These are phyloP conservation scores for Rubroshorea leprosula DNA, from an alignment of 345 rosid species.

Conservation along the genomic window DNA sequence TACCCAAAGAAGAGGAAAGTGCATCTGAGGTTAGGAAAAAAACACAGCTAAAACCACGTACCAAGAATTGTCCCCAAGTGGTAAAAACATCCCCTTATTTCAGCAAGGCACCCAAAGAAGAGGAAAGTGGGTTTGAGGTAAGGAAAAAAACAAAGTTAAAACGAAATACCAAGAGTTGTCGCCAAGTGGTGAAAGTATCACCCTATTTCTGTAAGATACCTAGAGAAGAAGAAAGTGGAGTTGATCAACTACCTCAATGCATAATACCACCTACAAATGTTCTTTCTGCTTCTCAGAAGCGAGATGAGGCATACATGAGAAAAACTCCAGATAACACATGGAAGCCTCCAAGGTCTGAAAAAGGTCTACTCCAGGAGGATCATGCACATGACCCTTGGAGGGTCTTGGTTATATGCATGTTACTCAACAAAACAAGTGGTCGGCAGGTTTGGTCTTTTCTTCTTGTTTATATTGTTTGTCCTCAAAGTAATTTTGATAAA, in stretches of 20 bases:
- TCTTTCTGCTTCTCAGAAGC: constrained; percentile 34
- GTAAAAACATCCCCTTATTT: too few species aligned
- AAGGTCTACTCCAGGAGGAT: constrained; percentile 52
- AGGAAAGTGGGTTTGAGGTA: too few species aligned
- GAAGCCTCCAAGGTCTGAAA: constrained; percentile 49
- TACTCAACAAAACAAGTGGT: constrained; percentile 61
- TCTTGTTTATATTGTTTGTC: background rate
- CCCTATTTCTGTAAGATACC: too few species aligned
- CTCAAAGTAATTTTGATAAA: background rate
- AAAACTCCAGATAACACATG: constrained; percentile 39
- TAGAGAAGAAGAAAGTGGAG: constrained; percentile 1
- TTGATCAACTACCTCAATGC: too few species aligned
- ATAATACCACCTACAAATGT: too few species aligned
- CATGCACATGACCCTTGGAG: constrained; percentile 65
- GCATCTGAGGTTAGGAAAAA: constrained; percentile 2
- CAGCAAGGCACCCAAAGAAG: too few species aligned
- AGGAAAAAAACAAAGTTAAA: too few species aligned
- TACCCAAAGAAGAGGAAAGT: background rate
- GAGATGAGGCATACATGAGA: constrained; percentile 51
- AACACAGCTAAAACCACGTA: constrained; percentile 11
- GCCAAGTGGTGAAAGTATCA: too few species aligned
- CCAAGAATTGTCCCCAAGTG: too few species aligned
- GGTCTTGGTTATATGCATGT: constrained; percentile 65
- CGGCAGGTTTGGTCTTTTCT: constrained; percentile 34
- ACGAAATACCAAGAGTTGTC: too few species aligned